Evolutionary conservation across 2,329 filamentous ascomycete genomes (phyloP).

Genomic region (Monilinia aucupariae): DNA sequence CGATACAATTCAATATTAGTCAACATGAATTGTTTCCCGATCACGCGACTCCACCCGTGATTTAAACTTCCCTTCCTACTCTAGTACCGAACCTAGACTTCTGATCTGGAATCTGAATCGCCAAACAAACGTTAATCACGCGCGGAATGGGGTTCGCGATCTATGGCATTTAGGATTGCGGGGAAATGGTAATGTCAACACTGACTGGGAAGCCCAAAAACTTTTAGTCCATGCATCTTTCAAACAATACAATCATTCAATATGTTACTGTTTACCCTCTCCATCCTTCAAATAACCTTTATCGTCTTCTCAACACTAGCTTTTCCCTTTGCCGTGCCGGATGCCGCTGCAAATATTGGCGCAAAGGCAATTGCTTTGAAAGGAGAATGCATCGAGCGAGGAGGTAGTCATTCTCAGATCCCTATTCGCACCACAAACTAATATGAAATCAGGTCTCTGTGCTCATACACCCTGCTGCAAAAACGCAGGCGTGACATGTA

Average conservation of each 20-base stretch:
- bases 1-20: background rate
- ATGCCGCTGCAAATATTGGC: background rate
- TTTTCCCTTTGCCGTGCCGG: background rate
- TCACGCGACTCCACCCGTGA: background rate
- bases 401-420: background rate
- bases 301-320: background rate
- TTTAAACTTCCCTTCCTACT: no score
- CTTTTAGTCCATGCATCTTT: background rate
- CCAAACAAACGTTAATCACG: background rate
- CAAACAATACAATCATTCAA: background rate
- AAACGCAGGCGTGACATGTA: background rate
- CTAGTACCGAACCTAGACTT: background rate
- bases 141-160: background rate
- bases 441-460: background rate
- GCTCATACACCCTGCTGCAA: background rate
- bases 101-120: background rate
- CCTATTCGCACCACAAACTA: background rate
- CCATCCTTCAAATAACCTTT: background rate
- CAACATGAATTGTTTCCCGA: background rate
- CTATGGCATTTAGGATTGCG: background rate
- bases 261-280: background rate
- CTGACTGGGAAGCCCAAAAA: background rate
- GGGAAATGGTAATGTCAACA: background rate
- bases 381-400: background rate
- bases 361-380: background rate